Evolutionary conservation across 345 rosid genomes (phyloP).

Genomic region (Eucalyptus viminalis): DNA sequence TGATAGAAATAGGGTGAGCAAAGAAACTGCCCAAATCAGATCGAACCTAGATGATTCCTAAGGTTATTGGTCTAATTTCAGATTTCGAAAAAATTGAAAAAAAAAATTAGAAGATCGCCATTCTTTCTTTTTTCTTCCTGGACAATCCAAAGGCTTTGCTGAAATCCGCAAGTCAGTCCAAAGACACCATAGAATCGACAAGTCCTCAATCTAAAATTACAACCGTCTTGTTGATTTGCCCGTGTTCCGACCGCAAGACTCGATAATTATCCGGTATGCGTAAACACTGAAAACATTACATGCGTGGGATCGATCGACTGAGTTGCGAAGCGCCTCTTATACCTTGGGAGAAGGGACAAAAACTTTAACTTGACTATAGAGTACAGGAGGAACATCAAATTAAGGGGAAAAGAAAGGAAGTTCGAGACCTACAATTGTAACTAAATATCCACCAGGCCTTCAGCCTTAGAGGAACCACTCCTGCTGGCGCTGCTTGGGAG

Average conservation of each 20-base stretch:
- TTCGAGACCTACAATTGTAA: background rate
- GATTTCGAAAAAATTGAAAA: too few species aligned
- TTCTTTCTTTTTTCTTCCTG: background rate
- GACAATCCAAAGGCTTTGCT: background rate
- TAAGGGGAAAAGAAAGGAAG: background rate
- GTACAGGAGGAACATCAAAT: background rate
- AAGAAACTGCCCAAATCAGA: too few species aligned
- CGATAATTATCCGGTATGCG: background rate
- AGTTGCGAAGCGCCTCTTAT: background rate
- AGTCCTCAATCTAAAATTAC: background rate
- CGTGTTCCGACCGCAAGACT: background rate
- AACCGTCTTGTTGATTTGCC: background rate
- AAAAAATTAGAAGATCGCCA: background rate
- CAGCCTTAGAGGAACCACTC: conserved; percentile 21
- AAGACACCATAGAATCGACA: background rate
- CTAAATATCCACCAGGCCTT: conserved; percentile 1
- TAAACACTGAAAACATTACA: background rate
- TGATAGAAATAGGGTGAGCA: too few species aligned
- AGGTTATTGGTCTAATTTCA: too few species aligned
- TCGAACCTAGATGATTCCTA: too few species aligned
- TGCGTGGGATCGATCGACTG: background rate
- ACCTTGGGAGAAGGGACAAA: background rate
- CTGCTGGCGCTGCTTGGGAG: conserved; percentile 17
- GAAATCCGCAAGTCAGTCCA: background rate
- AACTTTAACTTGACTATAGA: background rate